Evolutionary conservation across 352 stramenopile species (phyloP).

Genomic region (Pythium periplocum): DNA sequence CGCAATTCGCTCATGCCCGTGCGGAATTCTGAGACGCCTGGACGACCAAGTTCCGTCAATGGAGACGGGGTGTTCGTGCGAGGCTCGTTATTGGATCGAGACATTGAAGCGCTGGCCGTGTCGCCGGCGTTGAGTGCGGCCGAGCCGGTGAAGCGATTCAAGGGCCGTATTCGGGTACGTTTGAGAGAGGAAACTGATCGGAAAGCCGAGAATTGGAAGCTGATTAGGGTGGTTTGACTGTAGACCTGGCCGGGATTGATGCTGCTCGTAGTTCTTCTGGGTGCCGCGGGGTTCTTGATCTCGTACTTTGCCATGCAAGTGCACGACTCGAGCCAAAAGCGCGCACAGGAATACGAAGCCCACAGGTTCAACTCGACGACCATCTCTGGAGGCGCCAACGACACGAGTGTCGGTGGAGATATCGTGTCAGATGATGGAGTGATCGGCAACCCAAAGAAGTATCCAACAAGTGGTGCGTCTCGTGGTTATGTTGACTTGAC

Average conservation of each 20-base stretch:
- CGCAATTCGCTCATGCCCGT: constrained; percentile 6
- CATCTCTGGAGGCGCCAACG: constrained; percentile 12
- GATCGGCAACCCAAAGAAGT: constrained; percentile 70
- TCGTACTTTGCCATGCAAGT: constrained; percentile 18
- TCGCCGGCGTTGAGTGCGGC: constrained; percentile 4
- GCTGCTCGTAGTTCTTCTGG: constrained; percentile 12
- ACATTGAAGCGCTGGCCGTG: constrained; percentile 33
- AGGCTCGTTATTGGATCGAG: constrained; percentile 38
- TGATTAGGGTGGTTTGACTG: neutral
- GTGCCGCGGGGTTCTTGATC: constrained; percentile 13
- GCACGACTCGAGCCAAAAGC: constrained; percentile 10
- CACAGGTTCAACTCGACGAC: constrained; percentile 15
- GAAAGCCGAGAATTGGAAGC: neutral
- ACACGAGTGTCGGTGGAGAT: constrained; percentile 10
- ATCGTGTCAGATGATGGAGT: constrained; percentile 60
- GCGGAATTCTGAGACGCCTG: constrained; percentile 1
- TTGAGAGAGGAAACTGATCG: constrained; percentile 21
- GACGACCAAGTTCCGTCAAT: constrained; percentile 4
- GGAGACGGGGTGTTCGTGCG: constrained; percentile 27
- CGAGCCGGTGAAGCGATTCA: constrained; percentile 27
- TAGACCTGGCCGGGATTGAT: constrained; percentile 30
- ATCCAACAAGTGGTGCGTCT: constrained; percentile 24
- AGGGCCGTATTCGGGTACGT: constrained; percentile 46
- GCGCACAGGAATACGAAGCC: constrained; percentile 12
- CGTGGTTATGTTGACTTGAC: no score